Percentiles rank a stretch among this genome's conserved stretches.
These are phyloP conservation scores for Coemansia furcata DNA, from an alignment of 192 early-diverging fungal species.

Conservation along the genomic window DNA sequence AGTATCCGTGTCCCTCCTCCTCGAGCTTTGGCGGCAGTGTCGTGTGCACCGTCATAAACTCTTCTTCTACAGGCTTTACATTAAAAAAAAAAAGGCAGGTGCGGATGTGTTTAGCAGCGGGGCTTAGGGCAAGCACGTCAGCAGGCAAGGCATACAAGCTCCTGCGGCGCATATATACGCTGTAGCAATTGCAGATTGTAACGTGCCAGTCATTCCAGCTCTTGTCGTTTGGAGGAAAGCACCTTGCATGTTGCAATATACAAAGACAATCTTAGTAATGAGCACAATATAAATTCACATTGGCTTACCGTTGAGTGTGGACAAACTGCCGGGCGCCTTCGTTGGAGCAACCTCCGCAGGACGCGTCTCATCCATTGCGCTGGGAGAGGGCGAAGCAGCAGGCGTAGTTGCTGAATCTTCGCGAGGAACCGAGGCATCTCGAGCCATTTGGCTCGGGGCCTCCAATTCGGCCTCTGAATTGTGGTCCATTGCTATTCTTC, in stretches of 20 bases:
- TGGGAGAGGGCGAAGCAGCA: not conserved
- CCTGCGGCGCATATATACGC: not conserved
- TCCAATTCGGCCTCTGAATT: constrained; percentile 19
- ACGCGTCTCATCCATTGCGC: not conserved
- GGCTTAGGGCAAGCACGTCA: not conserved
- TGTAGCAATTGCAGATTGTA: not conserved
- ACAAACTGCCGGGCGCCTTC: not conserved
- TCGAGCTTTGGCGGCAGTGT: constrained; percentile 13
- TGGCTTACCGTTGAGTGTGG: not conserved
- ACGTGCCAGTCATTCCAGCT: not conserved
- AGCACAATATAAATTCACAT: not conserved
- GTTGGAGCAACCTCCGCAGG: not conserved
- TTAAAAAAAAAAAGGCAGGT: not conserved
- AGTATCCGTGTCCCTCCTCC: constrained; percentile 32
- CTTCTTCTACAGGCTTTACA: constrained; percentile 26
- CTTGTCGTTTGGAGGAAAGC: not conserved
- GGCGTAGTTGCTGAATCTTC: constrained; percentile 3
- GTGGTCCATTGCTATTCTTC: constrained; percentile 14
- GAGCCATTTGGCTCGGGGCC: constrained; percentile 1
- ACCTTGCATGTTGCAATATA: not conserved
- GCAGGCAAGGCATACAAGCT: not conserved
- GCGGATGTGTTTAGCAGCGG: not conserved
- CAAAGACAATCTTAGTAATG: not conserved
- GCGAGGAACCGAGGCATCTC: constrained; percentile 2
- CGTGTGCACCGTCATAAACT: constrained; percentile 21